These are phyloP conservation scores for Boletus rubropictus DNA, from an alignment of 768 basidiomycete genomes.

Conservation along the genomic window DNA sequence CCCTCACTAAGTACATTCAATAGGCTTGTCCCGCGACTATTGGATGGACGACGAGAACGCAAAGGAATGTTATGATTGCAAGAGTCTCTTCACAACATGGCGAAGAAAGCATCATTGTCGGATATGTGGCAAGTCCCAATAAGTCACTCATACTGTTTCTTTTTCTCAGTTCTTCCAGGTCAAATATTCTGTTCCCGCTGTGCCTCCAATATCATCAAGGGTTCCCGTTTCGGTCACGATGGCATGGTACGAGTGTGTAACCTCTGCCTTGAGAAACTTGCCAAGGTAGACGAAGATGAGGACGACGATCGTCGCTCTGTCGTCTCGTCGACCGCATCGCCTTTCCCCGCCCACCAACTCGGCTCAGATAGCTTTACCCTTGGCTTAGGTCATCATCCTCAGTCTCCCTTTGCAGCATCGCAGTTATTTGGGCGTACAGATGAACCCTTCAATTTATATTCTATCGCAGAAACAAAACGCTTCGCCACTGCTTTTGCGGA, in stretches of 20 bases:
- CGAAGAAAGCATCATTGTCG: conserved; percentile 95
- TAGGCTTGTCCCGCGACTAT: conserved; percentile 87
- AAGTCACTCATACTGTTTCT: not conserved
- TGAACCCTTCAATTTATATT: conserved; percentile 76
- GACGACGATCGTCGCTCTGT: conserved; percentile 85
- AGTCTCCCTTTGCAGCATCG: conserved; percentile 85
- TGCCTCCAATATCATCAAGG: conserved; percentile 95
- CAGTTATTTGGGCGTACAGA: conserved; percentile 75
- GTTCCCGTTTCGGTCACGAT: conserved; percentile 85
- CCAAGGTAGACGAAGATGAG: conserved; percentile 82
- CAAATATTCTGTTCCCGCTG: conserved; percentile 98
- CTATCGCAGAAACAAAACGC: conserved; percentile 71
- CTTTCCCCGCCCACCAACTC: conserved; percentile 76
- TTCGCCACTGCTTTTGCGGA: conserved; percentile 51
- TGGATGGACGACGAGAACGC: conserved; percentile 99
- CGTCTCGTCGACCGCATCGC: conserved; percentile 60
- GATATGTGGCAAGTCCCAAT: conserved; percentile 68
- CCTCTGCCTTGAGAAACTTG: conserved; percentile 86
- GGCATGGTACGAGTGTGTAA: conserved; percentile 97
- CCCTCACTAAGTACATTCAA: conserved; percentile 4
- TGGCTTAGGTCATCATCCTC: conserved; percentile 49
- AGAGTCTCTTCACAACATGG: conserved; percentile 91
- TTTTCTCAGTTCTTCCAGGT: conserved; percentile 40
- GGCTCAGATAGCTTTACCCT: conserved; percentile 40
- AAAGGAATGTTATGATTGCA: conserved; percentile 95